A percentile compares a stretch with the other conserved stretches of the same genome.
These are phyloP conservation scores for Fraxinus pennsylvanica DNA, from an alignment of 257 asterid species.

Conservation along the genomic window DNA sequence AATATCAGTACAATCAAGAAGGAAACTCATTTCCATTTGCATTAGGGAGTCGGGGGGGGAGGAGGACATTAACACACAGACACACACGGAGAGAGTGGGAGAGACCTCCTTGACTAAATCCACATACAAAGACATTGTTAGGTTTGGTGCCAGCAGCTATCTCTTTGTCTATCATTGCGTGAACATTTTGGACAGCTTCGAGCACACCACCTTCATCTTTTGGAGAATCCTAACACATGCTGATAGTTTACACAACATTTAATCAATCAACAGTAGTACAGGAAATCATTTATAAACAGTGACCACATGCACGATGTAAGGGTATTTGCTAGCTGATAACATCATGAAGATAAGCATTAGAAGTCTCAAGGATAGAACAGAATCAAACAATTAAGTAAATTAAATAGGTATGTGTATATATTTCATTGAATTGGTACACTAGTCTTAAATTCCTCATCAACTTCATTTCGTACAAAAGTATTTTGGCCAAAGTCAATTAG, in stretches of 20 bases:
- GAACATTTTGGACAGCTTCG: slow-evolving; percentile 81
- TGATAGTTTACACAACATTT: neutral
- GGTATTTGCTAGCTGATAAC: slow-evolving; percentile 6
- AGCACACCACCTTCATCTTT: slow-evolving; percentile 67
- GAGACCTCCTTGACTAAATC: slow-evolving; percentile 97
- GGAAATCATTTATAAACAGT: slow-evolving; percentile 2
- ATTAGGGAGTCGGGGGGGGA: neutral
- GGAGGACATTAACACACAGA: neutral
- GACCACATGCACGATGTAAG: slow-evolving; percentile 20
- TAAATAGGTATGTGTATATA: neutral
- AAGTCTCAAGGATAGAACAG: slow-evolving; percentile 11
- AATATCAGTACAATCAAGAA: slow-evolving; percentile 20
- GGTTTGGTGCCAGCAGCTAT: slow-evolving; percentile 77
- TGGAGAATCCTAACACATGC: slow-evolving; percentile 66
- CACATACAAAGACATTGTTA: slow-evolving; percentile 73
- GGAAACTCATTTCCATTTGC: neutral
- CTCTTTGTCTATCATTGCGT: slow-evolving; percentile 80
- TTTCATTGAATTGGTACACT: neutral
- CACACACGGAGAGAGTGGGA: slow-evolving; percentile 17
- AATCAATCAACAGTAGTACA: neutral
- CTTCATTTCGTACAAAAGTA: slow-evolving; percentile 4
- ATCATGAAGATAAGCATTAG: slow-evolving; percentile 10
- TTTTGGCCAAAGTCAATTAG: neutral
- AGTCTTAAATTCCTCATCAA: neutral
- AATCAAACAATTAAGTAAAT: neutral